Evolutionary conservation across 768 basidiomycete species (phyloP).

Genomic region (Boletellus ananiceps): DNA sequence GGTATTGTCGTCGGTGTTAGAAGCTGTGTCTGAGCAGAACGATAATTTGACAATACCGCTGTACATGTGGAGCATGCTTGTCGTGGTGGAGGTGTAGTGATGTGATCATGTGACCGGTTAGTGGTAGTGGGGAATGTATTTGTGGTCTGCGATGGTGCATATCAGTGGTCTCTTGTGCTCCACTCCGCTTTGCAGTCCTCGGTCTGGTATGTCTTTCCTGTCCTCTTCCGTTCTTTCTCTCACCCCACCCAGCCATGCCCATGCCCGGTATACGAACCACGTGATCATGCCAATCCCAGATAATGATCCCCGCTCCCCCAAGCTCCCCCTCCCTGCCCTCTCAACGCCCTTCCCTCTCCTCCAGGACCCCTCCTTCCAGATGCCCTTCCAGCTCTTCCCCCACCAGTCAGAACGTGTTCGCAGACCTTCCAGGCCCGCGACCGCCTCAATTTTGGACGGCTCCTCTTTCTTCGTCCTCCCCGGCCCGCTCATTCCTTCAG

Average conservation of each 20-base stretch:
- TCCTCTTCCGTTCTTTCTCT: background rate
- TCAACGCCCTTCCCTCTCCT: slow-evolving; percentile 22
- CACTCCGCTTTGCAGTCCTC: too few relatives aligned
- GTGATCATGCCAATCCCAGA: slow-evolving; percentile 29
- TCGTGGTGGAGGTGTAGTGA: slow-evolving; percentile 41
- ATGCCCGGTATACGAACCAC: slow-evolving; percentile 2
- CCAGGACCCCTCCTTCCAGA: slow-evolving; percentile 24
- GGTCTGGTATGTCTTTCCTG: background rate
- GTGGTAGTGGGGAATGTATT: slow-evolving; percentile 18
- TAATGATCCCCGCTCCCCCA: slow-evolving; percentile 13
- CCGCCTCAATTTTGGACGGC: slow-evolving; percentile 44
- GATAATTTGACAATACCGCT: slow-evolving; percentile 96
- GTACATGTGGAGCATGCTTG: slow-evolving; percentile 89
- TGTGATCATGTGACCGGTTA: slow-evolving; percentile 23
- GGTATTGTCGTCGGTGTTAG: slow-evolving; percentile 66
- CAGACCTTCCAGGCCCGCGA: slow-evolving; percentile 36
- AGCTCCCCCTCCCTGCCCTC: slow-evolving; percentile 15
- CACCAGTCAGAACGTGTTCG: slow-evolving; percentile 23
- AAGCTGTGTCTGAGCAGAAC: slow-evolving; percentile 93
- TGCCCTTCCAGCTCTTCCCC: slow-evolving; percentile 34
- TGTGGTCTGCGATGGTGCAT: background rate
- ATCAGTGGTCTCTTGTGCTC: too few relatives aligned
- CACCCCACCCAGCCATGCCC: background rate
- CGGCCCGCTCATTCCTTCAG: slow-evolving; percentile 15
- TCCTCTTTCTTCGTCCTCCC: slow-evolving; percentile 40